Conservation (phyloP, 2,329 filamentous ascomycete genomes). For the Exophiala sp. region DNA sequence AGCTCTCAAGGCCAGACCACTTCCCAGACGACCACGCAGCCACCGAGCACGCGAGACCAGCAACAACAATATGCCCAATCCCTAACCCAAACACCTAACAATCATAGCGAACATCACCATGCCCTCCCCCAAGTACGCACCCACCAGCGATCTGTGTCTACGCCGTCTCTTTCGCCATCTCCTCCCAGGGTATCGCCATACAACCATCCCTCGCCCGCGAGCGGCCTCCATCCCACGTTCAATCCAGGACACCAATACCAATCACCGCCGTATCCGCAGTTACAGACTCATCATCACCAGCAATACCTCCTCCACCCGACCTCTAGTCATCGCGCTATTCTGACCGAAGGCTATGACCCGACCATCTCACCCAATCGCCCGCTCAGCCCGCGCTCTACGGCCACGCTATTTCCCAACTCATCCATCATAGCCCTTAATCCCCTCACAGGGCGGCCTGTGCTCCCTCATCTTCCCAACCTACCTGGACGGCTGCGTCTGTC, state of each 20-base stretch:
- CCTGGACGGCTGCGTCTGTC: constrained; percentile 36
- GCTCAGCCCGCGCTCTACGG: constrained; percentile 21
- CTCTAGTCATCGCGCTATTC: constrained; percentile 2
- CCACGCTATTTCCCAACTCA: constrained; percentile 21
- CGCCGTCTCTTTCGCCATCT: constrained; percentile 19
- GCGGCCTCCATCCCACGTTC: background rate
- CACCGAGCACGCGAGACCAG: background rate
- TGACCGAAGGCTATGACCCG: constrained; percentile 23
- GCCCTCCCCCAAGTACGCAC: constrained; percentile 1
- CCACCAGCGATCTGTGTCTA: constrained; percentile 20
- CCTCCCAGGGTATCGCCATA: constrained; percentile 16
- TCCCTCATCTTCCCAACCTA: constrained; percentile 36
- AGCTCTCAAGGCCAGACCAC: constrained; percentile 6
- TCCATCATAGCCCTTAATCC: constrained; percentile 27
- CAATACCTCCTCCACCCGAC: constrained; percentile 7
- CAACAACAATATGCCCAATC: background rate
- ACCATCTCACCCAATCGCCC: constrained; percentile 20
- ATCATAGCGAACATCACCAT: background rate
- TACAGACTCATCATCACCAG: constrained; percentile 1
- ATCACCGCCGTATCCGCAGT: background rate
- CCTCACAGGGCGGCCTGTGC: constrained; percentile 24
- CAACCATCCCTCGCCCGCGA: constrained; percentile 4
- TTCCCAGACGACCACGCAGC: background rate
- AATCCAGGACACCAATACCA: constrained; percentile 5
- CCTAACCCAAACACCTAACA: background rate